Conservation (phyloP, 2,329 filamentous ascomycete species). For the Cladophialophora immunda region DNA sequence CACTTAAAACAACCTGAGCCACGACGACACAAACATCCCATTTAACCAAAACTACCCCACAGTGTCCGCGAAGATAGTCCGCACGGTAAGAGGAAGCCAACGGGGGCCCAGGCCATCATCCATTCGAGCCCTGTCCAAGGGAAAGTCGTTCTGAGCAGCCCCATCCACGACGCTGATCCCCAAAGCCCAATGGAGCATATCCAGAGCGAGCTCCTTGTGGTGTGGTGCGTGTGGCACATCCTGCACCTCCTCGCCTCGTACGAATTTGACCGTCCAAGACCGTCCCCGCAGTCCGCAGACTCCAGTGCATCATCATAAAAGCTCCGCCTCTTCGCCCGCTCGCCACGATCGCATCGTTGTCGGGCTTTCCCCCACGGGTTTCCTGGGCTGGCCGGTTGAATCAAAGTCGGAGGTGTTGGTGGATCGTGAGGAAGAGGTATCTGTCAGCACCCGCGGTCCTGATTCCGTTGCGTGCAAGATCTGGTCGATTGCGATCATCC, state of each 20-base stretch:
- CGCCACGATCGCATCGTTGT: not conserved
- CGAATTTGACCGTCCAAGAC: conserved; percentile 8
- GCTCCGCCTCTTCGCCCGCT: not conserved
- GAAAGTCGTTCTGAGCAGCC: not conserved
- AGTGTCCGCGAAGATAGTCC: conserved; percentile 15
- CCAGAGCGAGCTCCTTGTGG: conserved; percentile 10
- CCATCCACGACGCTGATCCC: not conserved
- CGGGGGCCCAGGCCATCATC: not conserved
- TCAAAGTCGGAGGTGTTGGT: not conserved
- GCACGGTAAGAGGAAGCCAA: not conserved
- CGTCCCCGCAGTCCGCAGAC: conserved; percentile 13
- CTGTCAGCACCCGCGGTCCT: conserved; percentile 20
- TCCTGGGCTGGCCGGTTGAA: not conserved
- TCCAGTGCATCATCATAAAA: not conserved
- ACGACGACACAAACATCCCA: not conserved
- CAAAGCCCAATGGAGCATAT: conserved; percentile 8
- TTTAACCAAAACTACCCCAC: conserved; percentile 11
- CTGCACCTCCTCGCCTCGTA: too few species aligned
- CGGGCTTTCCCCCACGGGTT: not conserved
- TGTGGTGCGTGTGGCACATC: conserved; percentile 1
- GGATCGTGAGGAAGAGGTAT: not conserved
- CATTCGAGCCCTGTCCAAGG: not conserved
- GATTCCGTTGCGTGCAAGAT: conserved; percentile 17
- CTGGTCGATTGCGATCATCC: not conserved
- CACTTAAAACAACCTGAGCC: not conserved